These are phyloP conservation scores for Boletus semigastroideus DNA, from an alignment of 1,284 basidiomycete genomes.

Conservation along the genomic window DNA sequence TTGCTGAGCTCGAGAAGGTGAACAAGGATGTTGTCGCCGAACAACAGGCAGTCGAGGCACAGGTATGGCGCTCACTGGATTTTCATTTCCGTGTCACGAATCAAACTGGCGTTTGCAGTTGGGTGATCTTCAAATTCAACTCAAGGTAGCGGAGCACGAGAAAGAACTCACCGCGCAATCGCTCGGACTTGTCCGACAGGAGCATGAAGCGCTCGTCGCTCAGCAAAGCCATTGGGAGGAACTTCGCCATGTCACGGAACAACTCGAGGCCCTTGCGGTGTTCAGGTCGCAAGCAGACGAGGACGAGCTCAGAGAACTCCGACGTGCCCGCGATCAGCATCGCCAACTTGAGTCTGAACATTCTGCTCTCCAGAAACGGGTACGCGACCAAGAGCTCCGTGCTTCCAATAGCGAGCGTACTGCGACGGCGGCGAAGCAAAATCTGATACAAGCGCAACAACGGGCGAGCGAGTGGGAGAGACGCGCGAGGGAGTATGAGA, in stretches of 20 bases:
- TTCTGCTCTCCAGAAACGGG: constrained; percentile 62
- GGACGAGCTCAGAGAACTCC: constrained; percentile 69
- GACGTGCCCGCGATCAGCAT: constrained; percentile 61
- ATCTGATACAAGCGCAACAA: constrained; percentile 67
- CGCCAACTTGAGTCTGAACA: constrained; percentile 69
- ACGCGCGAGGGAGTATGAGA: constrained; percentile 68
- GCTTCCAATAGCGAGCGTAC: constrained; percentile 59
- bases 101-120: constrained; percentile 41
- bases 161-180: constrained; percentile 55
- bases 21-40: constrained; percentile 53
- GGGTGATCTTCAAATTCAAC: constrained; percentile 57
- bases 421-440: constrained; percentile 57
- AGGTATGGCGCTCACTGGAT: constrained; percentile 44
- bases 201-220: constrained; percentile 54
- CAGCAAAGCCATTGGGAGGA: constrained; percentile 74
- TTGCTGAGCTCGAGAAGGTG: constrained; percentile 58
- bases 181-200: constrained; percentile 52
- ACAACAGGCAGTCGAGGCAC: constrained; percentile 53
- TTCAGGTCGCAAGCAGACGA: constrained; percentile 63
- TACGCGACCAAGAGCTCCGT: constrained; percentile 69
- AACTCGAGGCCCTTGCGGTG: constrained; percentile 62
- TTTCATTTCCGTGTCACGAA: neutral
- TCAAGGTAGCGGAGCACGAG: constrained; percentile 55
- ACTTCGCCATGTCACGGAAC: constrained; percentile 62
- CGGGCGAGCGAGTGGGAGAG: constrained; percentile 77